Evolutionary conservation across 345 rosid genomes (phyloP).

Genomic region (Eucalyptus tenuipes): DNA sequence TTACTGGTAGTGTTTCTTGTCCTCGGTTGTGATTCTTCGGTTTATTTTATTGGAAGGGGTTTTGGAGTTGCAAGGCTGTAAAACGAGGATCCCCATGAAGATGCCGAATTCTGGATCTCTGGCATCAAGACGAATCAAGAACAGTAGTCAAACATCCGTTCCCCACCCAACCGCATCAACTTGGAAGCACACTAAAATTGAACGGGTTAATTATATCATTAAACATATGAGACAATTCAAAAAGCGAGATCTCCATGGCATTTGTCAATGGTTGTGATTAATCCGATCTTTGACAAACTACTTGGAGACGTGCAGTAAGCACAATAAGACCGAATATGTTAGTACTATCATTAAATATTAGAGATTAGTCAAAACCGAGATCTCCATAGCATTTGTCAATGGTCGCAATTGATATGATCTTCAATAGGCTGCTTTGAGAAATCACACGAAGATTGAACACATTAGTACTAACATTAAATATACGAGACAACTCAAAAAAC

Average conservation of each 20-base stretch:
- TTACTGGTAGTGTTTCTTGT: neutral
- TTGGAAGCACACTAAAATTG: neutral
- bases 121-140: neutral
- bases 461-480: too few relatives aligned
- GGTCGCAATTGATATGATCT: rapidly evolving
- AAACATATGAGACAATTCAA: neutral
- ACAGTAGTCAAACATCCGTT: neutral
- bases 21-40: neutral
- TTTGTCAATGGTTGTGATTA: rapidly evolving
- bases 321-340: rapidly evolving
- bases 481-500: neutral
- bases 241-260: neutral
- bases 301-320: rapidly evolving
- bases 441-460: neutral
- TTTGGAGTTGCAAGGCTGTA: neutral
- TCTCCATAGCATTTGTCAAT: neutral
- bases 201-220: neutral
- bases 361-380: neutral
- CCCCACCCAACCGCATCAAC: neutral
- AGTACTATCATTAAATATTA: too few relatives aligned
- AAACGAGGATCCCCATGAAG: neutral
- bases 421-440: neutral
- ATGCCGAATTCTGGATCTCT: neutral
- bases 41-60: neutral
- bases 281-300: neutral